Evolutionary conservation across 257 asterid genomes (phyloP).

Genomic region (Gynochthodes officinalis): DNA sequence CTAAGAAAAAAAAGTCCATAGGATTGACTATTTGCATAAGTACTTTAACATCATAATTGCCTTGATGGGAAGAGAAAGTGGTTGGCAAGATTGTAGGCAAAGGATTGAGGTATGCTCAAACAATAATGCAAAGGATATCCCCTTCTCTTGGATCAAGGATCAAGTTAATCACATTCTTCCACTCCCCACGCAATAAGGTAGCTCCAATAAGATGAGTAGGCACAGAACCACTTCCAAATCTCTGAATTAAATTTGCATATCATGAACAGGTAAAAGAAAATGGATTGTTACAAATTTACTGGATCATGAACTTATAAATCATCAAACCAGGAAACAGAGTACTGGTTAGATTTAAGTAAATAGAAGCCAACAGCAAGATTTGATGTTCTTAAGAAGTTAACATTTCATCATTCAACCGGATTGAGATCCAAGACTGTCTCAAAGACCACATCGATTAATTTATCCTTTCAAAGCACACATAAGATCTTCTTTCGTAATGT

Average conservation of each 20-base stretch:
- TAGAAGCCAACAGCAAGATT: background rate
- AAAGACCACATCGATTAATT: background rate
- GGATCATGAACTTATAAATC: background rate
- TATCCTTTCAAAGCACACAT: background rate
- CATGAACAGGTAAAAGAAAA: constrained; percentile 3
- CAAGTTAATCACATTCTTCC: constrained; percentile 79
- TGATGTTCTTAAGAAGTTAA: background rate
- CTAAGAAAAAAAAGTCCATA: constrained; percentile 34
- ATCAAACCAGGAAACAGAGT: too few species aligned
- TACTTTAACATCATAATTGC: background rate
- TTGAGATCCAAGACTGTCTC: background rate
- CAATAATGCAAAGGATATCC: constrained; percentile 72
- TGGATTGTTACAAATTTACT: background rate
- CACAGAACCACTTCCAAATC: constrained; percentile 94
- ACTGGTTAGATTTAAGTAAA: background rate
- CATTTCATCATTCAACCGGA: background rate
- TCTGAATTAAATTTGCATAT: constrained; percentile 43
- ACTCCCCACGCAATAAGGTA: constrained; percentile 84
- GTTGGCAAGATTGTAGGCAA: background rate
- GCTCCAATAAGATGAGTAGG: constrained; percentile 94
- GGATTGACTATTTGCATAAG: constrained; percentile 4
- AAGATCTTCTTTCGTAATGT: background rate
- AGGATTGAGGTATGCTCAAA: background rate
- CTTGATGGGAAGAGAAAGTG: background rate
- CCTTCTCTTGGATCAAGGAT: constrained; percentile 97